Base-by-base conservation (phyloP, 2,329 filamentous ascomycete genomes). In the Zarea fungicola region DNA sequence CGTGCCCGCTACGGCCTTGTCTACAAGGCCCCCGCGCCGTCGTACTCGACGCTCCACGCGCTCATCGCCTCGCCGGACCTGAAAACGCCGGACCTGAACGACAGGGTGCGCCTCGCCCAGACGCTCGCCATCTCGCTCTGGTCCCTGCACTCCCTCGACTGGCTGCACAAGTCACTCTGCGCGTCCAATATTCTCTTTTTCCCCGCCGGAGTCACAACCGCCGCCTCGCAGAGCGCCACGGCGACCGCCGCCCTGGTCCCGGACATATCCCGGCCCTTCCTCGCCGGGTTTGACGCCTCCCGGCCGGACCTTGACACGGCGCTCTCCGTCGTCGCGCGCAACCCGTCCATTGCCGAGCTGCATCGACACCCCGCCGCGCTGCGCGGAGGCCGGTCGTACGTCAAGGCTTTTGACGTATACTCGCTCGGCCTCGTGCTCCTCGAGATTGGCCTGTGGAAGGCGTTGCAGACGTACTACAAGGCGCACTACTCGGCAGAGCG, bases 81-180 rank as follows among this genome's bases (percentile, higher is more conserved):
- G 49, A 67, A 69, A 35, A 71, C 70, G 11, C 72, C 71, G 3
- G 70, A 73, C 48, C 65, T 75, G n/a, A 62, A 68, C 46, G 67
- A 69, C 48, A 64, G 70, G 14, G 64, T 75, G 37, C 58, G 55
- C 18, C 65, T 75, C 2, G 73, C 72, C 3, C 59, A 64, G 22
- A 70, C 62, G 3, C 64, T 76, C 18, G 68, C 69, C 23, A 63
- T 73, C 16, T 68, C 72, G 2, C 58, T 75, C 9, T 73, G 71
- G 66, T 72, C 71, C 14, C 68, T 77, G n/a, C 75, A 78, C 56
- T 73, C 73, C 1, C 68, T 78, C 31, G 74, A 76, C 58, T 78
- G 74, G 75, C 66, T 78, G 34, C 75, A 81, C 65, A 81, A 81
- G 58, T 77, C 74, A 31, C 65, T 81, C 13, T 74, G 76, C 44